These are phyloP conservation scores for Turritis glabra DNA, from an alignment of 345 rosid species.

Conservation along the genomic window DNA sequence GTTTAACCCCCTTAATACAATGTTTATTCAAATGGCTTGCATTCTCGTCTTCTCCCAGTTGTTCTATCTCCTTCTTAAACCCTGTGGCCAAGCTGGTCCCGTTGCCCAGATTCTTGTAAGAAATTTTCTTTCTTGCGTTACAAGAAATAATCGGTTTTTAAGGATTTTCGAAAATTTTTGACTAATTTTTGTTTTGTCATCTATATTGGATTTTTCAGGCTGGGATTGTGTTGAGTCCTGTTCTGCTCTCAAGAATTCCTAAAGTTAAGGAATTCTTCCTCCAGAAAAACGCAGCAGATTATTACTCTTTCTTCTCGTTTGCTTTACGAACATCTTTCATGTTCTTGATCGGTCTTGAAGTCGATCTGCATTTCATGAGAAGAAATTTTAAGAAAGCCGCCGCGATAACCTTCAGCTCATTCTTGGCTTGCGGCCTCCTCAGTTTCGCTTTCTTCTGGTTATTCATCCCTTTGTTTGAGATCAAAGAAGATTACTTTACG, in stretches of 20 bases:
- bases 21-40: constrained; percentile 63
- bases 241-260: constrained; percentile 54
- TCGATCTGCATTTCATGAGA: constrained; percentile 54
- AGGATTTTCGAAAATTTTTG: not conserved
- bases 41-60: constrained; percentile 86
- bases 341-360: constrained; percentile 80
- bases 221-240: constrained; percentile 72
- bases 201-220: constrained; percentile 47
- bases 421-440: constrained; percentile 39
- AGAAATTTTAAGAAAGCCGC: constrained; percentile 50
- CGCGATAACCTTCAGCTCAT: constrained; percentile 51
- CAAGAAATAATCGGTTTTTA: not conserved
- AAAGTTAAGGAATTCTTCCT: constrained; percentile 50
- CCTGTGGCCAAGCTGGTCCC: constrained; percentile 80
- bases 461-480: constrained; percentile 34
- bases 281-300: constrained; percentile 55
- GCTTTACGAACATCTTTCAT: constrained; percentile 60
- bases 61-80: constrained; percentile 74
- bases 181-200: not conserved
- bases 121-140: not conserved
- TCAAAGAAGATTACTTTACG: constrained; percentile 21
- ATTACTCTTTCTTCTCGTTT: constrained; percentile 53
- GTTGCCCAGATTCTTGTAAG: constrained; percentile 78
- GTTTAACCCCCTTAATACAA: constrained; percentile 69
- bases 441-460: constrained; percentile 43